These are phyloP conservation scores for Xylaria sp. DNA, from an alignment of 2,329 filamentous ascomycete genomes.

Conservation along the genomic window DNA sequence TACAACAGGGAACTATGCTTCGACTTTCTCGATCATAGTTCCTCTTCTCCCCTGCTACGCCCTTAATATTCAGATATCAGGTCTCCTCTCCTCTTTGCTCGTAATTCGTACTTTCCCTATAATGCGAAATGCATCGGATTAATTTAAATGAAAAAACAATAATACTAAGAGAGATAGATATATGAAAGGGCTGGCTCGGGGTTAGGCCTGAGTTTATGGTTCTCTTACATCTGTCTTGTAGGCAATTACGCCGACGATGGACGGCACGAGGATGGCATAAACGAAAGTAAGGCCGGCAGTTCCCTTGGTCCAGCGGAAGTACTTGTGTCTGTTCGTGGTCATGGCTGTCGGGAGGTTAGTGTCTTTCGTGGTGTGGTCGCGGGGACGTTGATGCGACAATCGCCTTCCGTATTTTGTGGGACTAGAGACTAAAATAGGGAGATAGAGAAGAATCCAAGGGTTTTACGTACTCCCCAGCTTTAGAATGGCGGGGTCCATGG, in stretches of 20 bases:
- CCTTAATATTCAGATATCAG: slow-evolving; percentile 81
- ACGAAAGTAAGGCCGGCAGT: slow-evolving; percentile 83
- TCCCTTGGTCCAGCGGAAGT: slow-evolving; percentile 91
- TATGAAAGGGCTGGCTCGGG: no score
- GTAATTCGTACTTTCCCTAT: slow-evolving; percentile 86
- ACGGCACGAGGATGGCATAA: slow-evolving; percentile 79
- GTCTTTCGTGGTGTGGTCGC: neutral
- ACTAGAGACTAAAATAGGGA: neutral
- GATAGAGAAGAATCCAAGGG: neutral
- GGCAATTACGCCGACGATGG: slow-evolving; percentile 74
- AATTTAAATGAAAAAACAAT: neutral
- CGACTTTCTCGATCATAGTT: neutral
- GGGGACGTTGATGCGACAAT: neutral
- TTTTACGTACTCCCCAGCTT: slow-evolving; percentile 58
- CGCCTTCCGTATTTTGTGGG: neutral
- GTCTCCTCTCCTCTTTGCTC: slow-evolving; percentile 90
- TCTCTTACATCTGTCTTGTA: slow-evolving; percentile 86
- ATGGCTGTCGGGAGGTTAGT: slow-evolving; percentile 69
- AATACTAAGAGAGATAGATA: no score
- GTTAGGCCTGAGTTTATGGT: neutral
- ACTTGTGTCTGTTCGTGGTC: slow-evolving; percentile 86
- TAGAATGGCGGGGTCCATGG: slow-evolving; percentile 60
- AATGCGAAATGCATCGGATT: neutral
- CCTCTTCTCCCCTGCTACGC: neutral
- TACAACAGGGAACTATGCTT: slow-evolving; percentile 22